Evolutionary conservation across 371 early-diverging fungal species (phyloP), one percentile per base, ranked within the genome.

Genomic region (Chytridiales sp.): DNA sequence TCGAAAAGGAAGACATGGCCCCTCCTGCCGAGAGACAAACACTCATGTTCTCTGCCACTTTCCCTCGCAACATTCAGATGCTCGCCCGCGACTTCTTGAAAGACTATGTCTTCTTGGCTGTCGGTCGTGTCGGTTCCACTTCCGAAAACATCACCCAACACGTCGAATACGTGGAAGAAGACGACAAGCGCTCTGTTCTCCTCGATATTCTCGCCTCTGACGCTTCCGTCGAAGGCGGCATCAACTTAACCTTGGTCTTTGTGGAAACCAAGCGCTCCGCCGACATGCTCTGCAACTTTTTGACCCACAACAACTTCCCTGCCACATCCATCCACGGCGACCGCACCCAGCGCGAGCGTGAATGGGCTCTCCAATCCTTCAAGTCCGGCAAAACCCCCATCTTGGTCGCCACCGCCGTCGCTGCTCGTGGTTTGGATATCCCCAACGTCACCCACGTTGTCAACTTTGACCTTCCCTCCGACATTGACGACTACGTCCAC

Each of bases 361-460:
- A 98, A 76, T 83, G 84, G 51, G 97, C 95, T 26, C 78, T 98
- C 15, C 85, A 85, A 46, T 82, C 81, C 41, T 99, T 99, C 90
- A 88, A 90, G 66, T 78, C 86, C 19, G 95, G 92, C 26, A 86
- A 90, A 44, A 88, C 91, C 22, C 93, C 95, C 9, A 85, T 98
- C 67, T 83, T 99, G 81, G 97, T 99, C 8, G 99, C 98, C 29
- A 99, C 99, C 26, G 99, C 99, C 60, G 97, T 99, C 8, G 99
- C 98, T 56, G 95, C 99, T 30, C 90, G 99, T 83, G 99, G 99
- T 66, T 78, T 99, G 29, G 99, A 87, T 66, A 84, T 88, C 59
- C 76, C 80, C 38, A 73, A 80, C 64, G 82, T 84, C 36, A 77
- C 74, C 26, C 73, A 83, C 61, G 84, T 87, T 30, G 73, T 88